These are phyloP conservation scores for Gaeumannomyces sp. DNA, from an alignment of 2,329 filamentous ascomycete genomes.

Conservation along the genomic window DNA sequence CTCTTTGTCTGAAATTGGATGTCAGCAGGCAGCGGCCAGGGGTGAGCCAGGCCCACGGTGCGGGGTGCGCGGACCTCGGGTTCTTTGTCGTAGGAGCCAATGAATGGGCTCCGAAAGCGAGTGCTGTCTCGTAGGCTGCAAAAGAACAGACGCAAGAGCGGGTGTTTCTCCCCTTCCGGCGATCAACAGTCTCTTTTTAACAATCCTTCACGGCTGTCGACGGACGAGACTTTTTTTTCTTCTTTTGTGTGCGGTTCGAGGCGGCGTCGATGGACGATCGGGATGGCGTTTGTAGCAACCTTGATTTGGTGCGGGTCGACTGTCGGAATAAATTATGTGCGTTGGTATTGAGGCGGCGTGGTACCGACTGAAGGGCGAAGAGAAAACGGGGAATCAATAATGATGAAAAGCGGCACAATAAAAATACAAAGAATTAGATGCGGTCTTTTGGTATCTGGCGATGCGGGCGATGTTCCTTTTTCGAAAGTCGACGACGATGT, in stretches of 20 bases:
- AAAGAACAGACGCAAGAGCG: background rate
- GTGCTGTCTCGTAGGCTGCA: background rate
- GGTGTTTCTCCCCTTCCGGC: background rate
- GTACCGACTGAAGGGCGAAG: too few species aligned
- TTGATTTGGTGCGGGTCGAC: background rate
- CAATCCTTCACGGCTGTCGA: background rate
- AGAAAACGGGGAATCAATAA: slow-evolving; percentile 2
- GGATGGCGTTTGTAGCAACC: background rate
- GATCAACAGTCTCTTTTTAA: background rate
- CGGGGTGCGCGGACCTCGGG: background rate
- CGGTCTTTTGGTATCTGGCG: slow-evolving; percentile 2
- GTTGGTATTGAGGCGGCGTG: background rate
- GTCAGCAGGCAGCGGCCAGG: background rate
- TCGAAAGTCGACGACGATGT: background rate
- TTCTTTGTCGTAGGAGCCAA: background rate
- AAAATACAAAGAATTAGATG: slow-evolving; percentile 9
- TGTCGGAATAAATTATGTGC: slow-evolving; percentile 4
- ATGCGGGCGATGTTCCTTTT: background rate
- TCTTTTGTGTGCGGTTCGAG: background rate
- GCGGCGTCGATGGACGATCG: background rate
- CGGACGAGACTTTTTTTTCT: background rate
- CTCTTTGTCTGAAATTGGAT: background rate
- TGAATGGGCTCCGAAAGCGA: background rate
- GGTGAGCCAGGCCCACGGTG: background rate
- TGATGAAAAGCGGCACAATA: background rate